These are phyloP conservation scores for Geotrichum australiense DNA, from an alignment of 1,139 yeast genomes.

Conservation along the genomic window DNA sequence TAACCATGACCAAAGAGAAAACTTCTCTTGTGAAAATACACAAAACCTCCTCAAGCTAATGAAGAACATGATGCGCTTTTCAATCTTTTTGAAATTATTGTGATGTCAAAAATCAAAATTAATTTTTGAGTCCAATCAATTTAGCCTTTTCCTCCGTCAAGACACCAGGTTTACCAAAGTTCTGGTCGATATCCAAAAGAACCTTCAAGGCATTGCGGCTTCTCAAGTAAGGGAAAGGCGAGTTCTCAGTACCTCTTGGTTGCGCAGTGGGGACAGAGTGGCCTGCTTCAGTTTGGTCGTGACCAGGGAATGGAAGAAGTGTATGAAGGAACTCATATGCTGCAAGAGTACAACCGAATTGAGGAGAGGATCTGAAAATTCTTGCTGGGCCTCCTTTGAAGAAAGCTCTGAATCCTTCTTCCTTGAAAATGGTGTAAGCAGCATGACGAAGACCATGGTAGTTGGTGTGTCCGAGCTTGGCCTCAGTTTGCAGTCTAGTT, in stretches of 20 bases:
- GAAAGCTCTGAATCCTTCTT: conserved; percentile 76
- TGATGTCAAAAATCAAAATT: neutral
- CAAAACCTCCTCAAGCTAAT: no score
- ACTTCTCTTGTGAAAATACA: no score
- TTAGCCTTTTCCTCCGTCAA: conserved; percentile 29
- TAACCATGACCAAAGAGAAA: no score
- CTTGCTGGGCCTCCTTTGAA: conserved; percentile 97
- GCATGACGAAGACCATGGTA: conserved; percentile 77
- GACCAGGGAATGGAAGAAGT: conserved; percentile 46
- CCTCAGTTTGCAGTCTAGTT: conserved; percentile 86
- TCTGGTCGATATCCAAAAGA: conserved; percentile 40
- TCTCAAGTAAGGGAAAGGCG: conserved; percentile 37
- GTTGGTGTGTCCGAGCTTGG: conserved; percentile 66
- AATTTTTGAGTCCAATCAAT: conserved; percentile 25
- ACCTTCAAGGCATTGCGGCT: conserved; percentile 41
- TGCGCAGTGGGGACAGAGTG: conserved; percentile 37
- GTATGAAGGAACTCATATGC: conserved; percentile 82
- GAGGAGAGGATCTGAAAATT: conserved; percentile 92
- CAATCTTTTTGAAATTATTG: neutral
- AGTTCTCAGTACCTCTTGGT: conserved; percentile 21
- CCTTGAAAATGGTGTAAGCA: conserved; percentile 60
- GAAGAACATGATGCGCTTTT: no score
- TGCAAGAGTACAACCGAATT: conserved; percentile 94
- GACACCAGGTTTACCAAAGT: conserved; percentile 38
- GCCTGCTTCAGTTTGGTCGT: conserved; percentile 38